Percentiles rank a stretch among this genome's conserved stretches.
Conservation (phyloP, 805 yeast genomes). For the Suhomyces prunicola region DNA sequence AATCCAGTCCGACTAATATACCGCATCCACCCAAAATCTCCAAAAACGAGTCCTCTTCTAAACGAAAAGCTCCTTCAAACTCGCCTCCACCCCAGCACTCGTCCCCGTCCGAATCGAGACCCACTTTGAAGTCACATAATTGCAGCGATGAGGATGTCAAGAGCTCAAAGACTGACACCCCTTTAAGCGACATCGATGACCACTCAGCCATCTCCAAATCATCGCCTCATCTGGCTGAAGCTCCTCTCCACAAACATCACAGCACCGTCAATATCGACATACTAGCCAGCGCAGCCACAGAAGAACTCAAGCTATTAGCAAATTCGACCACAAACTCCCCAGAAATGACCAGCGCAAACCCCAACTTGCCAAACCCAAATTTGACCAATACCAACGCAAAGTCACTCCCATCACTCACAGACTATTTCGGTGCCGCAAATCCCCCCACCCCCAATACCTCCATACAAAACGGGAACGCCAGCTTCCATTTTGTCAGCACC, state of each 20-base stretch:
- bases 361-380: conserved; percentile 5
- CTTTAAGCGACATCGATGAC: conserved; percentile 3
- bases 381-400: conserved; percentile 33
- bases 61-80: not conserved
- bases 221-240: not conserved
- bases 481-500: conserved; percentile 3
- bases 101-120: not conserved
- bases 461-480: not conserved
- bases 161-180: conserved; percentile 1
- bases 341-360: not conserved
- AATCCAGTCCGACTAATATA: not conserved
- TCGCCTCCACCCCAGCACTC: not conserved
- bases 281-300: conserved; percentile 53
- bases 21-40: not conserved
- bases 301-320: conserved; percentile 47
- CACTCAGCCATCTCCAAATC: not conserved
- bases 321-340: conserved; percentile 3
- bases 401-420: conserved; percentile 51
- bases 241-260: not conserved
- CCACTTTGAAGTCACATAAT: not conserved
- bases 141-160: conserved; percentile 1
- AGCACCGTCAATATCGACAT: conserved; percentile 45
- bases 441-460: not conserved
- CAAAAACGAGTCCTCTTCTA: not conserved
- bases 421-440: conserved; percentile 34